These are phyloP conservation scores for Nevesoporus exiguus DNA, from an alignment of 768 basidiomycete species.

Conservation along the genomic window DNA sequence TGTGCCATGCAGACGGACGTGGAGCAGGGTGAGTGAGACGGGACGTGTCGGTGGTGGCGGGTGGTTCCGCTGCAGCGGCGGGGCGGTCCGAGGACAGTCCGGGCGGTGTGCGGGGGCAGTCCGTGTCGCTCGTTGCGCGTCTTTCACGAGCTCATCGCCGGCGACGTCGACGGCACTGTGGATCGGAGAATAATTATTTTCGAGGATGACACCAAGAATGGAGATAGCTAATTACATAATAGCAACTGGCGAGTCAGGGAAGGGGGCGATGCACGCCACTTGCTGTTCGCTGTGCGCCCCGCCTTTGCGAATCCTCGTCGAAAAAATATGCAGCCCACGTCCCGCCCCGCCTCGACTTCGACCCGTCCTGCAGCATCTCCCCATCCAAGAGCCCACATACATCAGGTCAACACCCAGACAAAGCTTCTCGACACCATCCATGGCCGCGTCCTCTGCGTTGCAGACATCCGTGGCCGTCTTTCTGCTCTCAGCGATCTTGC, in stretches of 20 bases:
- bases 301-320: conserved; percentile 20
- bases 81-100: background rate
- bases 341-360: conserved; percentile 59
- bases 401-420: conserved; percentile 69
- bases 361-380: conserved; percentile 58
- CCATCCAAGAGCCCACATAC: conserved; percentile 41
- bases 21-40: background rate
- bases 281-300: conserved; percentile 5
- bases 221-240: conserved; percentile 32
- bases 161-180: conserved; percentile 16
- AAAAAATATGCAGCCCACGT: conserved; percentile 49
- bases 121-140: conserved; percentile 13
- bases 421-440: conserved; percentile 75
- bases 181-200: conserved; percentile 14
- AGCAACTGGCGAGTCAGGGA: background rate
- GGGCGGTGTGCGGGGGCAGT: background rate
- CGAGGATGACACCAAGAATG: background rate
- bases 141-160: conserved; percentile 27
- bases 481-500: conserved; percentile 90
- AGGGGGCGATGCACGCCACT: conserved; percentile 10
- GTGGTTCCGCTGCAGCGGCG: background rate
- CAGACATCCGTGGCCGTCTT: conserved; percentile 87
- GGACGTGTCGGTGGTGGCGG: conserved; percentile 1
- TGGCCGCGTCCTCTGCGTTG: conserved; percentile 90
- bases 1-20: conserved; percentile 31